Evolutionary conservation across 1,284 basidiomycete species (phyloP).

Genomic region (Salmacisia buchloeana): DNA sequence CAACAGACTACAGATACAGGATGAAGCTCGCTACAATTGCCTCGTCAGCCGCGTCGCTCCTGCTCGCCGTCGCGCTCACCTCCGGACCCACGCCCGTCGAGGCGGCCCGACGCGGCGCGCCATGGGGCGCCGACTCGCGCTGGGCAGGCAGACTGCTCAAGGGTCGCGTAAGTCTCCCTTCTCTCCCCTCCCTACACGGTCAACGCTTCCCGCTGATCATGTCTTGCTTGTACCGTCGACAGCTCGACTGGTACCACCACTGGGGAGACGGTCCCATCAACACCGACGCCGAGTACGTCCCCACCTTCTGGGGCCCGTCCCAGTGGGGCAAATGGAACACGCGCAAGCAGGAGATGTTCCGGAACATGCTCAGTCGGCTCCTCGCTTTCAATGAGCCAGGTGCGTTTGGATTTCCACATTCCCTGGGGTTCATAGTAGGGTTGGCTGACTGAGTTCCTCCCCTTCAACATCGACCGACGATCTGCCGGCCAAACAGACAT

Average conservation of each 20-base stretch:
- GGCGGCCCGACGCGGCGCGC: background rate
- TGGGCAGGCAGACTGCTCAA: slow-evolving; percentile 1
- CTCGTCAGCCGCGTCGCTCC: background rate
- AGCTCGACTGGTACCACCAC: slow-evolving; percentile 44
- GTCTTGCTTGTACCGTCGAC: too few species aligned
- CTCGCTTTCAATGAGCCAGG: slow-evolving; percentile 42
- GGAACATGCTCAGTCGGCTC: slow-evolving; percentile 20
- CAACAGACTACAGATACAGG: too few species aligned
- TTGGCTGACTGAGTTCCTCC: background rate
- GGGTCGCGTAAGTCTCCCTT: background rate
- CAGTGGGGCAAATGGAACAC: slow-evolving; percentile 32
- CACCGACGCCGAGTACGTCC: slow-evolving; percentile 37
- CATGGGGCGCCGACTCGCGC: background rate
- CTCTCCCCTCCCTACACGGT: too few species aligned
- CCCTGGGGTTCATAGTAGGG: too few species aligned
- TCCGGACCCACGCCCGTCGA: background rate
- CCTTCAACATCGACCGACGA: background rate
- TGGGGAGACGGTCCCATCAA: slow-evolving; percentile 39
- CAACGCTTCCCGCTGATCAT: background rate
- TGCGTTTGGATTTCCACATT: background rate
- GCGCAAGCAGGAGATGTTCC: slow-evolving; percentile 28
- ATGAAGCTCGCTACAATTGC: background rate
- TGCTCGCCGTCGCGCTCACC: background rate
- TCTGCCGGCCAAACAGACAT: slow-evolving; percentile 33
- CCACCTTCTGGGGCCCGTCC: slow-evolving; percentile 39